A percentile compares a stretch with the other conserved stretches of the same genome.
Conservation (phyloP, 2,329 filamentous ascomycete species). For the Xylariaceae sp. region DNA sequence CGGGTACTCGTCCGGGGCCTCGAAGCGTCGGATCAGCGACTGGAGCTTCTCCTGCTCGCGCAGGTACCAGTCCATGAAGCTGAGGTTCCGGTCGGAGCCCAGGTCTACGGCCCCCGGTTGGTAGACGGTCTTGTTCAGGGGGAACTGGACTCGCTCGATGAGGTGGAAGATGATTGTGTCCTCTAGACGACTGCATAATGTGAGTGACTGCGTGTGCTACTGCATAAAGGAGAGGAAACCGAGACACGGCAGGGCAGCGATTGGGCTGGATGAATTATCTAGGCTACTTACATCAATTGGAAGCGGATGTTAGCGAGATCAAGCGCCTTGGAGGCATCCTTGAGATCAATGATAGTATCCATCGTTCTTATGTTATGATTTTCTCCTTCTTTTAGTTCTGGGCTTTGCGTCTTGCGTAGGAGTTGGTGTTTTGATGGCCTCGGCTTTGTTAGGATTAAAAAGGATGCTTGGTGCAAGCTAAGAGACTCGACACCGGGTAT, state of each 20-base stretch:
- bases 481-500: too few relatives aligned
- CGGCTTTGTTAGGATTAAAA: conserved; percentile 43
- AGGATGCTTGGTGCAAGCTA: too few relatives aligned
- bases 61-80: conserved; percentile 92
- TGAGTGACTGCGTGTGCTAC: background rate
- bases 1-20: conserved; percentile 94
- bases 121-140: conserved; percentile 87
- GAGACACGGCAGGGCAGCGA: background rate
- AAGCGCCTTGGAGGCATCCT: conserved; percentile 76
- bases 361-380: conserved; percentile 44
- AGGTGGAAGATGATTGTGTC: conserved; percentile 97
- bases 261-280: conserved; percentile 1
- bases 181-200: conserved; percentile 70
- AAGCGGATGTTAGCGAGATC: conserved; percentile 90
- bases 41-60: conserved; percentile 86
- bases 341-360: conserved; percentile 87
- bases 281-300: conserved; percentile 71
- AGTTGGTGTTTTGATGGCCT: background rate
- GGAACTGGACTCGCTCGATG: conserved; percentile 97
- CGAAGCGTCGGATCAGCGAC: conserved; percentile 87
- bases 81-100: conserved; percentile 53
- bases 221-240: too few relatives aligned
- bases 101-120: conserved; percentile 72
- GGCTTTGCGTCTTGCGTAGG: background rate
- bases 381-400: background rate